Evolutionary conservation across 345 rosid genomes (phyloP).

Genomic region (Melaleuca quinquenervia): DNA sequence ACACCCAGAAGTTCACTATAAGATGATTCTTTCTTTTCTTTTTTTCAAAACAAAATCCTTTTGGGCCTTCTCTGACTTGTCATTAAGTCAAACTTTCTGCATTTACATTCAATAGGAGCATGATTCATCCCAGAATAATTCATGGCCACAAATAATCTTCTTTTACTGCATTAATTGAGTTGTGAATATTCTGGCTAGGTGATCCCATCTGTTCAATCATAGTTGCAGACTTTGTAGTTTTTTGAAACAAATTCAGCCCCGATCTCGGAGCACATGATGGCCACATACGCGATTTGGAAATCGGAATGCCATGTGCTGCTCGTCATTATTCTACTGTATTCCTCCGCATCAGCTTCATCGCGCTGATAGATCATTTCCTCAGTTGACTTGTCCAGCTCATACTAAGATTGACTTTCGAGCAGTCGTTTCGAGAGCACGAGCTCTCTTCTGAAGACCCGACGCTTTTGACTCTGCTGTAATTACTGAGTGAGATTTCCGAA

Average conservation of each 20-base stretch:
- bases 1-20: neutral
- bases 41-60: neutral
- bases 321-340: neutral
- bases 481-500: neutral
- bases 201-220: neutral
- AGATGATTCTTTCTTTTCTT: neutral
- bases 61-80: neutral
- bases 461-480: neutral
- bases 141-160: neutral
- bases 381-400: neutral
- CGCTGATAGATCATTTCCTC: neutral
- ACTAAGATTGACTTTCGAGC: neutral
- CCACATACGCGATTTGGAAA: neutral
- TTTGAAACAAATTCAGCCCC: neutral
- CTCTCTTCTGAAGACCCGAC: neutral
- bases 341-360: neutral
- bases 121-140: neutral
- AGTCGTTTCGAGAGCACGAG: neutral
- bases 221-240: neutral
- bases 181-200: neutral
- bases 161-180: neutral
- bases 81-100: neutral
- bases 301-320: neutral
- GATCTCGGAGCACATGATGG: neutral
- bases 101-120: neutral